phyloP scores from a whole-genome alignment of 2,329 filamentous ascomycete genomes.

The Cercospora zeae-maydis region DNA sequence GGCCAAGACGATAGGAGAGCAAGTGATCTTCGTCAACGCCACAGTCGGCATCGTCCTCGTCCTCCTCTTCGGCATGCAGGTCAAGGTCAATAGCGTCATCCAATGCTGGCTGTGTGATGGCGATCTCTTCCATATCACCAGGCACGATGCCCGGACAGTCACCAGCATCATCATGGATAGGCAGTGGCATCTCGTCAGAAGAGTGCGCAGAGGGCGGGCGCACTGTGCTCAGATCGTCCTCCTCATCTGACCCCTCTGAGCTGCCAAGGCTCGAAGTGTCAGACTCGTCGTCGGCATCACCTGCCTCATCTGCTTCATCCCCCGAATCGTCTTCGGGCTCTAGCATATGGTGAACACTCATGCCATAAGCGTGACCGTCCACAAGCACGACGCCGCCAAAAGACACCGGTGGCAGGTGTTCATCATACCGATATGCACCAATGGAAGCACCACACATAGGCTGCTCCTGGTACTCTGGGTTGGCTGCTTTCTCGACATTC shows the following conservation, averaged over 20 bases:
- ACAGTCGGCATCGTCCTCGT: slow-evolving; percentile 65
- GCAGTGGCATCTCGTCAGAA: slow-evolving; percentile 24
- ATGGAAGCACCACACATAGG: slow-evolving; percentile 88
- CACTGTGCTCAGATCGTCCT: slow-evolving; percentile 48
- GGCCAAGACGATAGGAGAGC: slow-evolving; percentile 73
- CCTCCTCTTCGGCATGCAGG: slow-evolving; percentile 76
- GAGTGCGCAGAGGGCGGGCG: slow-evolving; percentile 30
- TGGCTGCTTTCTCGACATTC: slow-evolving; percentile 47
- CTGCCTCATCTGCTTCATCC: slow-evolving; percentile 45
- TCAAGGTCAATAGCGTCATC: slow-evolving; percentile 66
- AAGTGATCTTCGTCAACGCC: slow-evolving; percentile 80
- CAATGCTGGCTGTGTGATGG: slow-evolving; percentile 86
- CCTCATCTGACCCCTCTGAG: slow-evolving; percentile 56
- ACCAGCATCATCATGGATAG: slow-evolving; percentile 39
- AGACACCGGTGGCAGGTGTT: slow-evolving; percentile 84
- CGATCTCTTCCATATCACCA: slow-evolving; percentile 70
- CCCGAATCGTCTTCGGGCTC: slow-evolving; percentile 60
- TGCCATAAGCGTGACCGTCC: slow-evolving; percentile 79
- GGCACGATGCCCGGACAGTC: slow-evolving; percentile 76
- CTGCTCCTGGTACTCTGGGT: slow-evolving; percentile 72
- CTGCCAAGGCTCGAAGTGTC: slow-evolving; percentile 33
- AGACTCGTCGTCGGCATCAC: slow-evolving; percentile 36
- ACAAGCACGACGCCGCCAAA: slow-evolving; percentile 85
- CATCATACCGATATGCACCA: slow-evolving; percentile 79
- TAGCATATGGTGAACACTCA: slow-evolving; percentile 97